phyloP scores from a whole-genome alignment of 306 rosid species.

The Medicago lupulina region DNA sequence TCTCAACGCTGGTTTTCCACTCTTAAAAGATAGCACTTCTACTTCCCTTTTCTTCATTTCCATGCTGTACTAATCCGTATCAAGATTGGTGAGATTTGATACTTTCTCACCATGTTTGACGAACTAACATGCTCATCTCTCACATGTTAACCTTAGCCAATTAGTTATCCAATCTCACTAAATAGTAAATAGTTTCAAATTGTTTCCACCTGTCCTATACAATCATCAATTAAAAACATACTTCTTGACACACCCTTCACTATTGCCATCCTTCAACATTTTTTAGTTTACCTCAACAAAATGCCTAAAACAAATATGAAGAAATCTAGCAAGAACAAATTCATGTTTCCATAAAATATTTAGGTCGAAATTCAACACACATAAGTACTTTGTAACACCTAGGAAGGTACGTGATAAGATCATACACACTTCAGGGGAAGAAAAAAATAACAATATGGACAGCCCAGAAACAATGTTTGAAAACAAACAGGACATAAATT shows the following conservation, averaged over 20 bases:
- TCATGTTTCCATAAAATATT: slow-evolving; percentile 10
- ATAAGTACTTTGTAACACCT: slow-evolving; percentile 8
- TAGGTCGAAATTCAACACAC: slow-evolving; percentile 23
- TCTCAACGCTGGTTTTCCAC: no score
- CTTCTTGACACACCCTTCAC: no score
- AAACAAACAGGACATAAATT: slow-evolving; percentile 51
- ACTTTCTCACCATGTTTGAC: not conserved
- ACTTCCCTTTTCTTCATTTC: no score
- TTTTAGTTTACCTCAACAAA: not conserved
- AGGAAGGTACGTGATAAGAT: slow-evolving; percentile 29
- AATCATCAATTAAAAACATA: no score
- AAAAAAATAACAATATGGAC: slow-evolving; percentile 42
- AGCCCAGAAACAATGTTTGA: slow-evolving; percentile 49
- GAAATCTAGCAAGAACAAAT: not conserved
- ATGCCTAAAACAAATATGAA: not conserved
- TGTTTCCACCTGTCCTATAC: no score
- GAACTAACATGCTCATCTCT: not conserved
- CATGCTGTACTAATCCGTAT: no score
- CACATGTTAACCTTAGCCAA: not conserved
- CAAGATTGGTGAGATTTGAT: no score
- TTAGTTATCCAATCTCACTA: no score
- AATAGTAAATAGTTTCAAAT: no score
- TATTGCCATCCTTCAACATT: no score
- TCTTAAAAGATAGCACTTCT: no score
- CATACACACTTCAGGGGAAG: slow-evolving; percentile 32